Base-by-base conservation (phyloP, 495 filamentous ascomycete species). In the Astrothelium subdiscretum region DNA sequence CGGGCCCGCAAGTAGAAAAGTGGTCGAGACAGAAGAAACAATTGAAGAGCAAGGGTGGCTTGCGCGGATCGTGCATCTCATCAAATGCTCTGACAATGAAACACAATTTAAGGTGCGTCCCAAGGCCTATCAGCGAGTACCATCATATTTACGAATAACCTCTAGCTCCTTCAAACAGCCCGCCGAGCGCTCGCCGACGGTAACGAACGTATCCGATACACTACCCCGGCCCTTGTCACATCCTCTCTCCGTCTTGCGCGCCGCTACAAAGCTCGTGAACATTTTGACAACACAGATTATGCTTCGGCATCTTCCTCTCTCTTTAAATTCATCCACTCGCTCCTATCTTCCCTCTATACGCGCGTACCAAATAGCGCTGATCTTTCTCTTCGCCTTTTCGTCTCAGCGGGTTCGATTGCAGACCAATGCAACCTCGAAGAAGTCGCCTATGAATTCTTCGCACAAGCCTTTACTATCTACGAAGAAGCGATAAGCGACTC, bases 21-120 rank as follows among this genome's bases (percentile, higher is more conserved):
- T 77, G 62, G 79, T 72, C 57, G 87, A 95, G 66, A 97, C 95
- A 1, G 95, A 97, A 43, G 94, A 98, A 74, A 97, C 92, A 0
- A 84, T 97, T 64, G 92, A 97, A 73, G 94, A 97, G 74, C 94
- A 98, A 79, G 94, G 94, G 38, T 95, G 91, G 87, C 77, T 98
- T 57, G 94, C 95, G 44, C 81, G 95, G 69, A 82, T 98, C 61
- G 84, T 96, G 24, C 95, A 98, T 75, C 78, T 97, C 32, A 83
- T 98, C 32, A 78, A 91, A 63, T 86, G 83, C 15, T 78, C 88
- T 26, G 81, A 92, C 69, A 97, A 98, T 68, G 91, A 95, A 67
- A 95, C 88, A 0, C 94, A 98, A 70, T 89, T 95, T 75, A 90
- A 91, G 77, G 83, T 84, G 74, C 40, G 67, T 32, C 8, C 10